These are phyloP conservation scores for Penicillium thymicola DNA, from an alignment of 2,329 filamentous ascomycete species.

Conservation along the genomic window DNA sequence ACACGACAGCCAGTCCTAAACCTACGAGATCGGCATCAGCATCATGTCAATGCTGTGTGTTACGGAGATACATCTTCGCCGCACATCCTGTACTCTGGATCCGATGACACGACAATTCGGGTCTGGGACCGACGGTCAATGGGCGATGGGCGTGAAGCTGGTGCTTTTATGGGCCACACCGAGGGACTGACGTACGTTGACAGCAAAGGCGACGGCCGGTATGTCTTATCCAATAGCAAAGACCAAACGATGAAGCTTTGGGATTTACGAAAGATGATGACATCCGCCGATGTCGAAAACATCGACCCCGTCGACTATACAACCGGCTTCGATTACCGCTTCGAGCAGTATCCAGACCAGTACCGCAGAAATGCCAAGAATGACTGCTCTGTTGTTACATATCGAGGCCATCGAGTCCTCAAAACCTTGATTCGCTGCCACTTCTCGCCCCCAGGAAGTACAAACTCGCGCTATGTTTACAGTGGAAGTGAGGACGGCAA, in stretches of 20 bases:
- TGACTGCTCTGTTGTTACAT: slow-evolving; percentile 91
- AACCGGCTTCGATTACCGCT: slow-evolving; percentile 63
- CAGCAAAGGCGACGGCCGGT: slow-evolving; percentile 83
- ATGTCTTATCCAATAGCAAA: slow-evolving; percentile 90
- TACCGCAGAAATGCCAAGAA: slow-evolving; percentile 63
- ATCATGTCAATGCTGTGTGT: slow-evolving; percentile 95
- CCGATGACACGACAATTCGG: slow-evolving; percentile 89
- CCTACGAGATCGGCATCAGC: slow-evolving; percentile 68
- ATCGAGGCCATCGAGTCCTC: slow-evolving; percentile 83
- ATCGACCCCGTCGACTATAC: slow-evolving; percentile 54
- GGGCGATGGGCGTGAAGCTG: slow-evolving; percentile 60
- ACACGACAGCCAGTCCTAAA: slow-evolving; percentile 69
- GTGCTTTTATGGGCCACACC: slow-evolving; percentile 63
- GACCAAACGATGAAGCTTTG: slow-evolving; percentile 97
- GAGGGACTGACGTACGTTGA: slow-evolving; percentile 66
- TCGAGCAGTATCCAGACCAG: slow-evolving; percentile 52
- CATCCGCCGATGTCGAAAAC: slow-evolving; percentile 56
- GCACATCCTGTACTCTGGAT: slow-evolving; percentile 93
- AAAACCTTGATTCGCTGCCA: slow-evolving; percentile 92
- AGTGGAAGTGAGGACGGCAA: slow-evolving; percentile 85
- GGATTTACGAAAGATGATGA: slow-evolving; percentile 89
- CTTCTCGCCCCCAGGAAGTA: slow-evolving; percentile 83
- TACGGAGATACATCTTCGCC: slow-evolving; percentile 86
- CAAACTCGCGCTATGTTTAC: slow-evolving; percentile 89
- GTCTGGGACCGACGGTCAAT: slow-evolving; percentile 86